These are phyloP conservation scores for Monilinia vaccinii-corymbosi DNA, from an alignment of 2,329 filamentous ascomycete genomes.

Conservation along the genomic window DNA sequence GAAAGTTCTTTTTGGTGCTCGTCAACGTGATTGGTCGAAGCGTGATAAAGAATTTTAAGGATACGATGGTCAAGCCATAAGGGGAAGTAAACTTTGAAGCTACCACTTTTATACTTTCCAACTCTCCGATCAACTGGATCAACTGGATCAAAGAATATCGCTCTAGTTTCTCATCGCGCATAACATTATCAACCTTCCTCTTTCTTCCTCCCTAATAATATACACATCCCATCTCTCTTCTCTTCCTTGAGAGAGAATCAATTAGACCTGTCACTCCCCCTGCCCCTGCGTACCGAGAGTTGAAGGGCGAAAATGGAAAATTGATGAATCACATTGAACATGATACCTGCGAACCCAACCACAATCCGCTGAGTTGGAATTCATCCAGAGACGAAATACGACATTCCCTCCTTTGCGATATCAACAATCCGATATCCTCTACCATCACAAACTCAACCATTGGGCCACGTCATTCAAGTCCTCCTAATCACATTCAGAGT, in stretches of 20 bases:
- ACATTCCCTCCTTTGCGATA: background rate
- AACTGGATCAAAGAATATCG: too few species aligned
- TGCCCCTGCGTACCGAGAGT: background rate
- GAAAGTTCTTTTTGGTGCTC: too few species aligned
- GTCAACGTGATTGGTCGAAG: too few species aligned
- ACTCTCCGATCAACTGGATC: too few species aligned
- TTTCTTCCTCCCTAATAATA: background rate
- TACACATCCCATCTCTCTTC: background rate
- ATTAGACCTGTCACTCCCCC: background rate
- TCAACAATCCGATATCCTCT: background rate
- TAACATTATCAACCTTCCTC: too few species aligned
- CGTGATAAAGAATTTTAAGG: too few species aligned
- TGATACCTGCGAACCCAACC: background rate
- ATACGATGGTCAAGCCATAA: too few species aligned
- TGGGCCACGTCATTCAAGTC: background rate
- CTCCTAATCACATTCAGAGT: background rate
- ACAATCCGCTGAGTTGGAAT: background rate
- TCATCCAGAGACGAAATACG: background rate
- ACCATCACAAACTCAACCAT: background rate
- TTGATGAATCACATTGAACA: background rate
- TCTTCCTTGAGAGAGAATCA: background rate
- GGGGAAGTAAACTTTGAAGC: too few species aligned
- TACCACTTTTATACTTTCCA: too few species aligned
- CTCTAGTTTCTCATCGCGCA: too few species aligned
- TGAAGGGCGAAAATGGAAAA: background rate